These are phyloP conservation scores for Malus hybrid DNA, from an alignment of 331 rosid genomes.

Conservation along the genomic window DNA sequence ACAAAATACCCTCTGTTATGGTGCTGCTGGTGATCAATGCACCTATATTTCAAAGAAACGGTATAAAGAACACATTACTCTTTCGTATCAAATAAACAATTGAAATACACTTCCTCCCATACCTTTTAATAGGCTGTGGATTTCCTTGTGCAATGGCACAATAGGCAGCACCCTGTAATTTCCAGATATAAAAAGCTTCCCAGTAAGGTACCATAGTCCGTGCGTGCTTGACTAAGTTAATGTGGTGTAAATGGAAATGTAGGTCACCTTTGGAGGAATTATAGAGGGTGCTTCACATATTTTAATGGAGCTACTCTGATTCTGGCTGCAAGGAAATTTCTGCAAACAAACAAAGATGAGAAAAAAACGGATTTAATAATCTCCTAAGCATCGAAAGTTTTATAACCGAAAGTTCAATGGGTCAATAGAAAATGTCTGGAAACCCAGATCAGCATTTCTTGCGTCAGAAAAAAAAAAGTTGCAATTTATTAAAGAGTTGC, in stretches of 20 bases:
- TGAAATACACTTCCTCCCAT: constrained; percentile 14
- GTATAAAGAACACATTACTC: too few relatives aligned
- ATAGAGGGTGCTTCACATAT: constrained; percentile 27
- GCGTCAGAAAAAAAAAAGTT: background rate
- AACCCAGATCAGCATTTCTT: background rate
- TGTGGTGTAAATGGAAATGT: background rate
- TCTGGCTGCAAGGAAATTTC: constrained; percentile 45
- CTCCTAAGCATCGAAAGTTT: background rate
- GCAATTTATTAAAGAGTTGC: background rate
- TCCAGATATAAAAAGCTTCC: constrained; percentile 11
- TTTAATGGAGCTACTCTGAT: constrained; percentile 22
- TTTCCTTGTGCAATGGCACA: constrained; percentile 19
- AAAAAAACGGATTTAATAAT: background rate
- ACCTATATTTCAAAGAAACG: too few relatives aligned
- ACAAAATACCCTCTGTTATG: background rate
- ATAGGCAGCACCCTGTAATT: constrained; percentile 41
- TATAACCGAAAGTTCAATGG: background rate
- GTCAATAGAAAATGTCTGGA: background rate
- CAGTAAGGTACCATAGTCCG: background rate
- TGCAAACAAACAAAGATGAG: constrained; percentile 22
- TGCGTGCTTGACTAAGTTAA: constrained; percentile 1
- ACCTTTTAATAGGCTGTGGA: constrained; percentile 37
- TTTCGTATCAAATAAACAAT: background rate
- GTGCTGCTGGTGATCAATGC: background rate
- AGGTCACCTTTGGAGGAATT: constrained; percentile 40